Base-by-base conservation (phyloP, 225 moss, liverwort and hornwort genomes). In the Lunularia cruciata region DNA sequence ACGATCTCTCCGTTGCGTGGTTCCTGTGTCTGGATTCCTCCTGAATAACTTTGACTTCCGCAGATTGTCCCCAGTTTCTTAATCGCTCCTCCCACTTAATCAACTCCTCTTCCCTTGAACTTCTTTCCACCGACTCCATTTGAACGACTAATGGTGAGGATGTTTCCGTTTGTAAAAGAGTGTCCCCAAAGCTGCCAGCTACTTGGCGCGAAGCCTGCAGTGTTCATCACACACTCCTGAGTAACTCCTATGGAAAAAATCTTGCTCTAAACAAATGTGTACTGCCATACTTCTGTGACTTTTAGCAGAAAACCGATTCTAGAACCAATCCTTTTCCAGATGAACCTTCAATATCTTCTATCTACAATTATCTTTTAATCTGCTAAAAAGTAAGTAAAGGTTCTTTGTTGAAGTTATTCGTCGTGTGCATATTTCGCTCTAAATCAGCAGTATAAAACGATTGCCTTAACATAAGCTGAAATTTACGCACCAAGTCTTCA, bases 41-140 rank as follows among this genome's bases (percentile, higher is more conserved):
- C 22, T 14, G 30, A 22, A 52, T 16, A 18, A 53, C 74, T 59
- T 45, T 60, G 12, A 60, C 16, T 53, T 60, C 65, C 60, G 60
- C 36, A 49, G 58, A 32, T 58, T 65, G 55, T 26, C 31, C 66
- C 28, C 65, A 71, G 47, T 43, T 71, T 66, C 28, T 66, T 22
- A 54, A 3, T 48, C 22, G 65, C 3, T 65, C 54, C 61, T 79
- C 71, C 66, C 38, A 66, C 14, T 33, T 79, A 37, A 66, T 55
- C 71, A 67, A 35, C 8, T 47, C 37, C 52, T 79, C 61, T 28
- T 71, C 53, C 19, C 11, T 61, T 23, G 26, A 36, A 36, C 56
- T 61, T 56, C 49, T 55, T 5, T 60, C 61, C 1, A 13, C 37
- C n/a, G 36, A 5, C 22, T 42, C 58, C 30, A n/a, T 30, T 42